Base-by-base conservation (phyloP, 768 basidiomycete genomes). In the Auriculariales sp. region DNA sequence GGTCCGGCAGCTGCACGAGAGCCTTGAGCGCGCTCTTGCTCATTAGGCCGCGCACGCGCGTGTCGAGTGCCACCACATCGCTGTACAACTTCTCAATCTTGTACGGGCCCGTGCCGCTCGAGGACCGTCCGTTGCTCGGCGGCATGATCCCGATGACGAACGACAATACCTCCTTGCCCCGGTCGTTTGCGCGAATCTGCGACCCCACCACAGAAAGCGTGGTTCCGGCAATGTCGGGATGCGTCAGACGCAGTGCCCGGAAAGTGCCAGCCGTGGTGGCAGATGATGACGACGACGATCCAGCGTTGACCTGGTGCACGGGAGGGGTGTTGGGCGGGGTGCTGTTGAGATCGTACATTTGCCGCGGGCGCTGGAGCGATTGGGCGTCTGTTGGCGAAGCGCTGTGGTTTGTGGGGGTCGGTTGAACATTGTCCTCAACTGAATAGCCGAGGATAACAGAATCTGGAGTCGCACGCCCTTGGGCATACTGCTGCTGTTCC, bases 31-130 rank as follows among this genome's bases (percentile, higher is more conserved):
- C 65, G 46, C 74, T 75, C 62, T 80, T 83, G 12, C 81, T 79
- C 19, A 70, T 58, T 22, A 56, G 54, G 19, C 62, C 58, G 15
- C 79, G 74, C 47, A 97, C 73, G 24, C 81, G 74, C 53, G 80
- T 74, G 59, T 99, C 95, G 33, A 99, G 69, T 46, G 74, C 79
- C n/a, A 94, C 68, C 19, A 98, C 85, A 55, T 98, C 94, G 45
- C 82, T 85, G 65, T 91, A 95, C 66, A 89, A 70, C 67, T 99
- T 99, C 66, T 95, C 90, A 12, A 99, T 77, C 59, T 74, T 83
- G 77, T 87, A 89, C n/a, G n/a, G n/a, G n/a, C n/a, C n/a, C n/a
- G n/a, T n/a, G n/a, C n/a, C n/a, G n/a, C 19, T 58, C 46, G 14
- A 28, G 35, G n/a, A n/a, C 0, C 73, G 65, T 17, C 80, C 79